Percentiles rank a stretch among this genome's conserved stretches.
Evolutionary conservation across 2,329 filamentous ascomycete species (phyloP).

Genomic region (Fusarium anthophilum): DNA sequence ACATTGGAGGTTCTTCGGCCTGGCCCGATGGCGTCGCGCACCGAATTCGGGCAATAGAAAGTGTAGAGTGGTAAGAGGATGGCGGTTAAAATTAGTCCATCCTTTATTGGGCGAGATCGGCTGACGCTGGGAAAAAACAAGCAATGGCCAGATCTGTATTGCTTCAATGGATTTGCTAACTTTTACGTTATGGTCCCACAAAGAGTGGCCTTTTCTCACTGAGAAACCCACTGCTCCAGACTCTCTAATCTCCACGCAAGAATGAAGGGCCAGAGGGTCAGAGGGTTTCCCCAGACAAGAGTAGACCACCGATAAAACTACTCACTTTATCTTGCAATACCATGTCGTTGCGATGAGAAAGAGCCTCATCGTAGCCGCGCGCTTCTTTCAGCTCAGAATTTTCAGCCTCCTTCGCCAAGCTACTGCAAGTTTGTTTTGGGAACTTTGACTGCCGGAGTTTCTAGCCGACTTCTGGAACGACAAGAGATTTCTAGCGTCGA

Average conservation of each 20-base stretch:
- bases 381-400: background rate
- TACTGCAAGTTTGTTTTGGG: background rate
- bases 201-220: background rate
- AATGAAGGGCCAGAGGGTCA: no score
- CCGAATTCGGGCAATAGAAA: conserved; percentile 6
- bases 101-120: background rate
- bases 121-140: background rate
- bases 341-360: background rate
- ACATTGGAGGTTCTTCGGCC: background rate
- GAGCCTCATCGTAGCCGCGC: conserved; percentile 10
- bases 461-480: conserved; percentile 20
- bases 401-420: conserved; percentile 18
- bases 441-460: background rate
- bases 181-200: conserved; percentile 37
- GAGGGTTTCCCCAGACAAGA: no score
- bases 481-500: conserved; percentile 14
- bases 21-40: conserved; percentile 23
- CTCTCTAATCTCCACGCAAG: conserved; percentile 1
- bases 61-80: background rate
- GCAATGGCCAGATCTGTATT: conserved; percentile 7
- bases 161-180: conserved; percentile 28
- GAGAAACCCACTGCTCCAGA: background rate
- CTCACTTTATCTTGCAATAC: fast-evolving
- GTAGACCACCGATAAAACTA: no score
- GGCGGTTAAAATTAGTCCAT: background rate